Evolutionary conservation across 257 asterid species (phyloP), one percentile per base, ranked within the genome.

Genomic region (Phtheirospermum japonicum): DNA sequence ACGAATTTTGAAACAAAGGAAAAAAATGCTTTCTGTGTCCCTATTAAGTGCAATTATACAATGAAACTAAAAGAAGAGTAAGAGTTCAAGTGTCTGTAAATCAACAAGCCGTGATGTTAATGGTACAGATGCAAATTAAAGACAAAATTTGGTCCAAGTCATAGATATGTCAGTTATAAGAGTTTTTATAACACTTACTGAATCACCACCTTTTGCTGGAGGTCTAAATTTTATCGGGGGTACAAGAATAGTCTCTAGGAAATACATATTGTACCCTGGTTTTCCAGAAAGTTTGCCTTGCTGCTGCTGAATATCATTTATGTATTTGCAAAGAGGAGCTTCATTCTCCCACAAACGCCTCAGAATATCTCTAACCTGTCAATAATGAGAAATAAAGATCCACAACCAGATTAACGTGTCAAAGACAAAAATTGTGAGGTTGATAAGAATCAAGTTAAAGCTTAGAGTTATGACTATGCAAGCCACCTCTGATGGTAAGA

Each of bases 201-300:
- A 71, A 73, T 86, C 91, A 50, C 91, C 96, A 37, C 83, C 86
- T 80, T 70, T 85, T 56, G 99, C 89, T 58, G 89, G 82, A 70
- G 99, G 95, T 9, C 99, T 89, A 65, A 92, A 92, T 77, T 78
- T 89, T 75, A 81, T 78, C 19, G 99, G 97, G 19, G 96, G 88
- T 30, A 92, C 95, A 59, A 83, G 84, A 72, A 86, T 43, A 60
- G 88, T 69, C 48, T 84, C 87, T 50, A 92, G 76, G 73, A 92
- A 92, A 79, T 86, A 92, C 87, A 89, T 89, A 16, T 67, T 82
- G 74, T 81, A 67, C 43, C 88, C 90, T 45, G 66, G 60, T 52
- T 68, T 71, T 69, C 74, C 74, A 75, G 81, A 57, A 57, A 51
- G 10, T 36, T 72, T 63, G 66, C 57, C 64, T 63, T 73, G 77